Percentiles rank a stretch among this genome's conserved stretches.
Conservation (phyloP, 345 rosid genomes). For the Clausena lansium region DNA sequence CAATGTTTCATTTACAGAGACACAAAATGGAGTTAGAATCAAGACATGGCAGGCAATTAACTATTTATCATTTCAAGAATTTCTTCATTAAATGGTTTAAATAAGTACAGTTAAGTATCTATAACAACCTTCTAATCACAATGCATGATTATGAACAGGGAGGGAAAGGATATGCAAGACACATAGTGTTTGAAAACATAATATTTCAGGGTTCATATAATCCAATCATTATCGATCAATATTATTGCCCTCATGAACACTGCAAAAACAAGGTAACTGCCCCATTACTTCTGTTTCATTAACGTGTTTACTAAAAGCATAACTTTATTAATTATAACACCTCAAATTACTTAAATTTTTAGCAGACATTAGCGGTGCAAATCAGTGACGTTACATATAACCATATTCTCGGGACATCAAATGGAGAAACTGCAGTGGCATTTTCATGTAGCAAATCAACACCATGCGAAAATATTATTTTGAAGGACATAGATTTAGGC, state of each 20-base stretch:
- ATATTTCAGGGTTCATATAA: conserved; percentile 10
- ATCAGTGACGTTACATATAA: conserved; percentile 27
- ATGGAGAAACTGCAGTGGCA: conserved; percentile 17
- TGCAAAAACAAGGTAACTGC: conserved; percentile 40
- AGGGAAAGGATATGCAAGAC: conserved; percentile 44
- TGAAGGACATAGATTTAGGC: conserved; percentile 31
- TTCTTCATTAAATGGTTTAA: no score
- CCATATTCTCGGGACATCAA: conserved; percentile 36
- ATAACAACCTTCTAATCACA: neutral
- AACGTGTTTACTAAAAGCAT: neutral
- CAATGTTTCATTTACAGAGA: conserved; percentile 23
- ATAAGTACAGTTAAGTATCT: neutral
- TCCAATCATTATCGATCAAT: conserved; percentile 60
- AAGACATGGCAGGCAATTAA: conserved; percentile 51
- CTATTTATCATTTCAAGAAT: neutral
- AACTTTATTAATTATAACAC: neutral
- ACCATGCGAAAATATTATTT: conserved; percentile 36
- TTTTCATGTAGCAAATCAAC: conserved; percentile 35
- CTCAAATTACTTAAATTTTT: neutral
- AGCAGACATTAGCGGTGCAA: conserved; percentile 43
- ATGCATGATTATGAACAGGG: conserved; percentile 28
- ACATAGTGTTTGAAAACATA: conserved; percentile 37
- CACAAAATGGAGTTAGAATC: conserved; percentile 50
- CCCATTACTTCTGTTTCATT: neutral
- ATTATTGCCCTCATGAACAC: conserved; percentile 40